Evolutionary conservation across 768 basidiomycete species (phyloP).

Genomic region (Crassisporium funariophilum): DNA sequence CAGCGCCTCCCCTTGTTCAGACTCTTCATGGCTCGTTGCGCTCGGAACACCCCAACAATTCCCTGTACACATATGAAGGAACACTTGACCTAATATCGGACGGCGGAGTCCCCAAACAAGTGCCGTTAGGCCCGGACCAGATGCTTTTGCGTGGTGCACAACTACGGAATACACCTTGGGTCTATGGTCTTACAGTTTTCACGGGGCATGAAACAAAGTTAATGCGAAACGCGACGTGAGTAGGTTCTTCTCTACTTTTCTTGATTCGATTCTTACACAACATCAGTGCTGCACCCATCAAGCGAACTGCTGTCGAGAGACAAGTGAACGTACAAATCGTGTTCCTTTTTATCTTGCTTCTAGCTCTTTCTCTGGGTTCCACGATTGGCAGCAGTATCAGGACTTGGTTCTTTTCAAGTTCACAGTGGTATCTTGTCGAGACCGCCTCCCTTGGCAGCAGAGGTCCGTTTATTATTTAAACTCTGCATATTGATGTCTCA

Average conservation of each 20-base stretch:
- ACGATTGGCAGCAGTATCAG: conserved; percentile 92
- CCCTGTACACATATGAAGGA: conserved; percentile 93
- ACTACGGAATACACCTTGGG: conserved; percentile 94
- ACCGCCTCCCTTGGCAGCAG: conserved; percentile 57
- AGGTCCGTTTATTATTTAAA: conserved; percentile 44
- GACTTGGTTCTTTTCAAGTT: conserved; percentile 82
- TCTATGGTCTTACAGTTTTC: conserved; percentile 91
- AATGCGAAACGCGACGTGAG: conserved; percentile 97
- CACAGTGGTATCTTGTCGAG: conserved; percentile 91
- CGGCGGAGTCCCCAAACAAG: conserved; percentile 67
- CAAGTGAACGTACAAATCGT: conserved; percentile 97
- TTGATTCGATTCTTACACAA: not conserved
- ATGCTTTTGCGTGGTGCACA: conserved; percentile 93
- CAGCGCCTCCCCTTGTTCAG: conserved; percentile 73
- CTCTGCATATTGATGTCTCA: conserved; percentile 4
- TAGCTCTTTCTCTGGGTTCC: conserved; percentile 87
- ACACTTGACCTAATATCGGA: conserved; percentile 65
- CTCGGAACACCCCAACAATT: conserved; percentile 97
- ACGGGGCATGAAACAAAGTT: conserved; percentile 98
- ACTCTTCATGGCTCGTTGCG: conserved; percentile 81
- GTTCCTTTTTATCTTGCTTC: conserved; percentile 86
- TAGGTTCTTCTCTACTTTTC: conserved; percentile 11
- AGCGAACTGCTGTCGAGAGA: conserved; percentile 92
- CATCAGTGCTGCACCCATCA: conserved; percentile 91
- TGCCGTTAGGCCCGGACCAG: conserved; percentile 94